A percentile compares a stretch with the other conserved stretches of the same genome.
phyloP scores from a whole-genome alignment of 2,329 filamentous ascomycete species.

The Cordyceps tenuipes region DNA sequence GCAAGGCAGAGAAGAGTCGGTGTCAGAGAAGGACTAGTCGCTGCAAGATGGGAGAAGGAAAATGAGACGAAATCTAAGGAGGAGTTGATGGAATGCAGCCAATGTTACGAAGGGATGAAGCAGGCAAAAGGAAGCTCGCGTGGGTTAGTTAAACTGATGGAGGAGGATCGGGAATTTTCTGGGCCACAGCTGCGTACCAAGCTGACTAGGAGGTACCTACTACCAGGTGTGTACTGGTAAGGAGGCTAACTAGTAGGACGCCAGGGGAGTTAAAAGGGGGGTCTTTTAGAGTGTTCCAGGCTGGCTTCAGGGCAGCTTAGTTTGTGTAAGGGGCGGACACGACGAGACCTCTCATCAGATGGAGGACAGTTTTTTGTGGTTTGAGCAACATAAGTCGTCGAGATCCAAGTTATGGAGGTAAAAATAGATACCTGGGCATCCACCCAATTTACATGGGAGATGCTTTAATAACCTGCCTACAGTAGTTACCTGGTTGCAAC shows the following conservation, averaged over 20 bases:
- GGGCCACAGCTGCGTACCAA: background rate
- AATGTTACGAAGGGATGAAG: constrained; percentile 1
- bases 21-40: background rate
- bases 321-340: background rate
- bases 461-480: no score
- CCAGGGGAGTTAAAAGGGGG: background rate
- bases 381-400: no score
- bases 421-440: background rate
- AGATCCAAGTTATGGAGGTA: background rate
- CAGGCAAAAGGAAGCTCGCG: constrained; percentile 7
- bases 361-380: background rate
- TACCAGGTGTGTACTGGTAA: no score
- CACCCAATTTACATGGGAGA: background rate
- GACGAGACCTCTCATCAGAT: no score
- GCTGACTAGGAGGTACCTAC: background rate
- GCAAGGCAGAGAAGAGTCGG: background rate
- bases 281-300: background rate
- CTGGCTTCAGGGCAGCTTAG: background rate
- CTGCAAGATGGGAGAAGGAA: background rate
- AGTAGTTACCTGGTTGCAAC: no score
- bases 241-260: no score
- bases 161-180: background rate
- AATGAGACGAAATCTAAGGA: background rate
- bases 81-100: background rate
- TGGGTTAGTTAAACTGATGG: background rate